A percentile compares a stretch with the other conserved stretches of the same genome.
Conservation (phyloP, 2,329 filamentous ascomycete species). For the Alternaria triticimaculans region DNA sequence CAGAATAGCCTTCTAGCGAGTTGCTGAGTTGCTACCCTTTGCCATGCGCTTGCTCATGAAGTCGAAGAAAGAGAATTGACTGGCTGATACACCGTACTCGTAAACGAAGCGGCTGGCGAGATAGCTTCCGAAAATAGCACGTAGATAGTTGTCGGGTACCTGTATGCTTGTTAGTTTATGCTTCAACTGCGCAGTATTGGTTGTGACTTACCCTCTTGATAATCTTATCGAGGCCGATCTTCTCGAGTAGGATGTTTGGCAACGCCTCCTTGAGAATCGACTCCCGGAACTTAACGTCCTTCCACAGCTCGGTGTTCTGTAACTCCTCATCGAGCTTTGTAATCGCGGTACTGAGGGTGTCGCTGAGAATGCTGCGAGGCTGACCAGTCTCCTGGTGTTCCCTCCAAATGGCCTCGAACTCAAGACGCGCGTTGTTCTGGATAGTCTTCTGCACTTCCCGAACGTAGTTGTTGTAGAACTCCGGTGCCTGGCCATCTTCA, state of each 20-base stretch:
- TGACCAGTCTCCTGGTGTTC: slow-evolving; percentile 84
- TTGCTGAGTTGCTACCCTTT: slow-evolving; percentile 25
- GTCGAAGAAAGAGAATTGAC: slow-evolving; percentile 97
- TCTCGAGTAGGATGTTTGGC: slow-evolving; percentile 80
- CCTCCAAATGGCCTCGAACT: slow-evolving; percentile 98
- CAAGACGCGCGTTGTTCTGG: slow-evolving; percentile 85
- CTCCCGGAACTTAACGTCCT: slow-evolving; percentile 77
- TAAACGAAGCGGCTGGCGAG: slow-evolving; percentile 96
- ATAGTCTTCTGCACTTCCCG: slow-evolving; percentile 90
- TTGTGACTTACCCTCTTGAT: slow-evolving; percentile 70
- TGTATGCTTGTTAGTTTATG: slow-evolving; percentile 41
- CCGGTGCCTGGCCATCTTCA: slow-evolving; percentile 77
- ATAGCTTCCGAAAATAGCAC: slow-evolving; percentile 95
- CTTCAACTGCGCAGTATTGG: not conserved
- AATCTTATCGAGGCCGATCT: slow-evolving; percentile 91
- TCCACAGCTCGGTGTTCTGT: slow-evolving; percentile 91
- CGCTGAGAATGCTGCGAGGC: slow-evolving; percentile 84
- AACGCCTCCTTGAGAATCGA: slow-evolving; percentile 85
- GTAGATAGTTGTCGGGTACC: slow-evolving; percentile 89
- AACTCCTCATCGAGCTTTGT: slow-evolving; percentile 97
- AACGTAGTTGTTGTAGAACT: slow-evolving; percentile 94
- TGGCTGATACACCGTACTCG: slow-evolving; percentile 88
- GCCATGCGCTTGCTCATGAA: slow-evolving; percentile 67
- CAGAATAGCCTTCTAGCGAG: slow-evolving; percentile 7
- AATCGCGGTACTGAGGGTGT: slow-evolving; percentile 89